phyloP scores from a whole-genome alignment of 768 basidiomycete species.

The Lactarius sanguifluus region DNA sequence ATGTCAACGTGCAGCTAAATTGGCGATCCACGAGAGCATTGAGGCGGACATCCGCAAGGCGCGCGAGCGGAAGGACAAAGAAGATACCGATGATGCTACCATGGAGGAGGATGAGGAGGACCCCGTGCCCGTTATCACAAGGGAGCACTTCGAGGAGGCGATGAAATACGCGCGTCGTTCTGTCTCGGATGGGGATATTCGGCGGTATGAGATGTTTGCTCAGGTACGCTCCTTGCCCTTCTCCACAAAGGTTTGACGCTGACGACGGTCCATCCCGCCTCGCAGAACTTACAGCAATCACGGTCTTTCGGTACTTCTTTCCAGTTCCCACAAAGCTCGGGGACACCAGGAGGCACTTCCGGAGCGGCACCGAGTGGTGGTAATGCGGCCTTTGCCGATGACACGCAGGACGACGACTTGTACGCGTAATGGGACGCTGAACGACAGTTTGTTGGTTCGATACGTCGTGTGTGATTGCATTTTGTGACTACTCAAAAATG shows the following conservation, averaged over 20 bases:
- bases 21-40: conserved; percentile 94
- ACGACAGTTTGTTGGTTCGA: conserved; percentile 11
- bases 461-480: conserved; percentile 15
- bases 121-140: conserved; percentile 86
- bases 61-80: conserved; percentile 78
- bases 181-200: conserved; percentile 94
- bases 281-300: conserved; percentile 83
- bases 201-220: conserved; percentile 97
- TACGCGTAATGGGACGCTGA: conserved; percentile 57
- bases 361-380: conserved; percentile 42
- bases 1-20: conserved; percentile 95
- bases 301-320: conserved; percentile 93
- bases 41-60: conserved; percentile 82
- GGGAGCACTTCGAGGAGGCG: conserved; percentile 97
- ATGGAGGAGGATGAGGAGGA: conserved; percentile 82
- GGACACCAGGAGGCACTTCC: conserved; percentile 27
- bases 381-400: conserved; percentile 81
- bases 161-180: conserved; percentile 98
- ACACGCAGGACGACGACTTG: conserved; percentile 85
- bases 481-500: conserved; percentile 18
- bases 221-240: conserved; percentile 51
- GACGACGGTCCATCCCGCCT: conserved; percentile 23
- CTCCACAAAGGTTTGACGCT: not conserved
- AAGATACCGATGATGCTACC: conserved; percentile 68
- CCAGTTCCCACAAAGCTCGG: conserved; percentile 86